phyloP scores from a whole-genome alignment of 2,329 filamentous ascomycete genomes.

The Cladophialophora psammophila region DNA sequence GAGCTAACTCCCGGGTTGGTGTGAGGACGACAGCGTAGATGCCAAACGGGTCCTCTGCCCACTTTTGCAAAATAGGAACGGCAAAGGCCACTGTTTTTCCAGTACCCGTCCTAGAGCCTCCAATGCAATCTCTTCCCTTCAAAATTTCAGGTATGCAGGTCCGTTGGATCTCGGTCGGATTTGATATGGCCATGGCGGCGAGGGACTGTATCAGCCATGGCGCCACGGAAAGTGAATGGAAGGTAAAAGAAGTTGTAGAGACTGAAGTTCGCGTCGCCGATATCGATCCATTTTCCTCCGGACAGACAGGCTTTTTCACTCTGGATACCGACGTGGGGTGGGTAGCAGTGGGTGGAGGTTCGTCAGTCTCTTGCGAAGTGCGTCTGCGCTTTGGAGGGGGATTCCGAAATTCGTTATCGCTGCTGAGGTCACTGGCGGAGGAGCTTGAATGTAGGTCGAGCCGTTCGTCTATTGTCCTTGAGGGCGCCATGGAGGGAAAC shows the following conservation, averaged over 20 bases:
- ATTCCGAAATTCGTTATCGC: slow-evolving; percentile 26
- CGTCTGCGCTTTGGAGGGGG: slow-evolving; percentile 39
- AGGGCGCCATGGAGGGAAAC: slow-evolving; percentile 11
- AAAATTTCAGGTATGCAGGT: slow-evolving; percentile 92
- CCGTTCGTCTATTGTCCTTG: background rate
- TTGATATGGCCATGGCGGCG: slow-evolving; percentile 77
- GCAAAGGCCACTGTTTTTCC: slow-evolving; percentile 98
- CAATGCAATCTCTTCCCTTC: slow-evolving; percentile 90
- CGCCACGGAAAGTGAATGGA: slow-evolving; percentile 74
- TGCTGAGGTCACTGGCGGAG: slow-evolving; percentile 4
- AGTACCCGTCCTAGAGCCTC: slow-evolving; percentile 91
- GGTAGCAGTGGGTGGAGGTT: background rate
- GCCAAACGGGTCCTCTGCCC: slow-evolving; percentile 88
- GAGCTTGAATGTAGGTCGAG: background rate
- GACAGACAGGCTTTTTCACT: slow-evolving; percentile 24
- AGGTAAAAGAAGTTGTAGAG: slow-evolving; percentile 61
- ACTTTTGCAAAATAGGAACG: slow-evolving; percentile 90
- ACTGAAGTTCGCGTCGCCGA: background rate
- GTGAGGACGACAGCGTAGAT: slow-evolving; percentile 91
- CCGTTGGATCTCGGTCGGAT: slow-evolving; percentile 91
- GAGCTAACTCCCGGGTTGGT: slow-evolving; percentile 86
- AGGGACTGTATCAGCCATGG: slow-evolving; percentile 91
- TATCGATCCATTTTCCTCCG: background rate
- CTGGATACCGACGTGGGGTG: slow-evolving; percentile 19
- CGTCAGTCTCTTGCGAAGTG: slow-evolving; percentile 28